These are phyloP conservation scores for Colletotrichum higginsianum DNA, from an alignment of 2,329 filamentous ascomycete species.

Conservation along the genomic window DNA sequence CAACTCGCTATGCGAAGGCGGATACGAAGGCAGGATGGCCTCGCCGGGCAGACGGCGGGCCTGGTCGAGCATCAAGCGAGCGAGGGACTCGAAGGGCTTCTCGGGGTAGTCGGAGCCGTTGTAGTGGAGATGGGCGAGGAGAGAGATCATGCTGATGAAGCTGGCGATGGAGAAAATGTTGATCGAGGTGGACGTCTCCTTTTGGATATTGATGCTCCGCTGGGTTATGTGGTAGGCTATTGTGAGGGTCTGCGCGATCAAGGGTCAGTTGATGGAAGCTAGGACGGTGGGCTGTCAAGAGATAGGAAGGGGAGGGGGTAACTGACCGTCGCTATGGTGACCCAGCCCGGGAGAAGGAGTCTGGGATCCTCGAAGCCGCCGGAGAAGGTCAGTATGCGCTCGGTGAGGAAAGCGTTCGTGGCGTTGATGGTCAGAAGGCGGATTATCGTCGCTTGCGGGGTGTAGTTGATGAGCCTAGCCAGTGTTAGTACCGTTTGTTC, in stretches of 20 bases:
- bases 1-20: conserved; percentile 24
- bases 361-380: conserved; percentile 80
- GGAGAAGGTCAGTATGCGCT: conserved; percentile 78
- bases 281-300: not conserved
- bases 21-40: conserved; percentile 11
- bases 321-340: conserved; percentile 80
- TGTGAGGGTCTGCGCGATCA: conserved; percentile 72
- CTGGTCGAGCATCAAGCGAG: conserved; percentile 23
- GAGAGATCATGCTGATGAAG: conserved; percentile 80
- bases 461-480: conserved; percentile 84
- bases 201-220: conserved; percentile 84
- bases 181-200: conserved; percentile 83
- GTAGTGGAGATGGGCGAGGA: conserved; percentile 77
- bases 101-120: conserved; percentile 73
- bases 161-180: conserved; percentile 83
- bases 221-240: conserved; percentile 83
- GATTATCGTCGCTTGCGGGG: conserved; percentile 83
- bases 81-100: conserved; percentile 59
- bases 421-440: conserved; percentile 83
- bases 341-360: conserved; percentile 82
- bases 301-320: conserved; percentile 28
- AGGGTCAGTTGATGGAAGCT: conserved; percentile 6
- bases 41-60: conserved; percentile 18
- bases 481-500: conserved; percentile 26
- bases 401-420: conserved; percentile 82